Evolutionary conservation across 352 stramenopile species (phyloP), one percentile per base, ranked within the genome.

Genomic region (Globisporangium paroecandrum): DNA sequence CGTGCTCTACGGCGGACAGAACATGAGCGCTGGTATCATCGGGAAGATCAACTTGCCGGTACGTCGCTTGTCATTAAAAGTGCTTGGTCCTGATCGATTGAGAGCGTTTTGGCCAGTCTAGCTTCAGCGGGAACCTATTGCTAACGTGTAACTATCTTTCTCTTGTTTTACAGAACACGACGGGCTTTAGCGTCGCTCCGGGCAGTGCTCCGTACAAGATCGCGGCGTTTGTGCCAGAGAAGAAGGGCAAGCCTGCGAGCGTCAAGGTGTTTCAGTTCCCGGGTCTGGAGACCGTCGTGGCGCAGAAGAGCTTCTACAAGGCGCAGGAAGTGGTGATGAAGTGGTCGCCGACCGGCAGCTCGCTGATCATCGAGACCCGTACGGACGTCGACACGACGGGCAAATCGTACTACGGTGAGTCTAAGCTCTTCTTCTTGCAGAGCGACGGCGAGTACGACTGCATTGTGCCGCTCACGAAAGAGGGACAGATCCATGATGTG

Each of bases 341-440:
- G 71, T 98, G 91, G 91, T 94, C 89, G 55, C 89, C 92, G 1
- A 94, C 87, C 3, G 90, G 91, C 62, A 87, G 73, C 12, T 83
- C 90, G 47, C 75, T 97, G 27, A 86, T 98, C 59, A 93, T 96
- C 71, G 87, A 97, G 77, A 97, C 91, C 51, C 89, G 89, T 63
- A 98, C 92, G 61, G 92, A 97, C 62, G 86, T 97, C 20, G 92
- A 98, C 68, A 96, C 90, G 46, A 95, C 89, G 0, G 95, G 95
- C 65, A 88, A 98, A 76, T 98, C 92, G 51, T 99, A 99, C 80
- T 99, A 99, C 68, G 97, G 97, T 57, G 97, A 97, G 63, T 98
- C 96, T 0, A 91, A 94, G 10, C 78, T 99, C 1, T 99, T 98
- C 77, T 95, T 99, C 69, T 76, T 99, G 68, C 86, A 98, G 75